phyloP scores from a whole-genome alignment of 2,329 filamentous ascomycete species.

The Aspergillus caelatus region DNA sequence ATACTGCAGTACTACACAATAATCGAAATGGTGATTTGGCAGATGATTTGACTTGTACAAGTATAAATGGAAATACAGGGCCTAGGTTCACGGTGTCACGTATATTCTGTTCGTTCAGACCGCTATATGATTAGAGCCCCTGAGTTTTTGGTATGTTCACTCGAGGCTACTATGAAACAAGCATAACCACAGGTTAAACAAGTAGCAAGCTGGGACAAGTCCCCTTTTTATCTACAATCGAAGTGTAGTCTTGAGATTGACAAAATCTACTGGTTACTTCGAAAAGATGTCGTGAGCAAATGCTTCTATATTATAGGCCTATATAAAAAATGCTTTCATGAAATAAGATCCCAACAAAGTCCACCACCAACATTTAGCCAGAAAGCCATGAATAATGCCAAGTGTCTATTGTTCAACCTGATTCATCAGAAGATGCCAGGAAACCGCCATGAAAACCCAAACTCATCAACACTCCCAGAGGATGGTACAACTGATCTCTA shows the following conservation, averaged over 20 bases:
- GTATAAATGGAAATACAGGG: accelerated
- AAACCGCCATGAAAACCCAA: not conserved
- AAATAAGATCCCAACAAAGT: not conserved
- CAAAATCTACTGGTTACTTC: not conserved
- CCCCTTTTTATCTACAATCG: too few relatives aligned
- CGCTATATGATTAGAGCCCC: not conserved
- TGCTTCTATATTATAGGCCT: too few relatives aligned
- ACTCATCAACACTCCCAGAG: not conserved
- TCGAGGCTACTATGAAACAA: not conserved
- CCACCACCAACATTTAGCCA: not conserved
- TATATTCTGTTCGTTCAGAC: not conserved
- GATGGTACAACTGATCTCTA: not conserved
- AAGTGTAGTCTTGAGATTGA: not conserved
- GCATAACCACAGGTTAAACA: not conserved
- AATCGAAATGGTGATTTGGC: accelerated
- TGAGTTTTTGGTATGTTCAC: not conserved
- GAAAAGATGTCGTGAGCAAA: too few relatives aligned
- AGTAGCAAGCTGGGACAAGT: not conserved
- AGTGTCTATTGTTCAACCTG: not conserved
- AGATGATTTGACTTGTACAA: not conserved
- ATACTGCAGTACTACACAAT: not conserved
- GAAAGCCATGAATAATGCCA: not conserved
- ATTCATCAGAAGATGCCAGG: not conserved
- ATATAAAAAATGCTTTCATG: too few relatives aligned
- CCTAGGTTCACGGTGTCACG: not conserved